These are phyloP conservation scores for Colletotrichum australisinense DNA, from an alignment of 2,329 filamentous ascomycete species.

Conservation along the genomic window DNA sequence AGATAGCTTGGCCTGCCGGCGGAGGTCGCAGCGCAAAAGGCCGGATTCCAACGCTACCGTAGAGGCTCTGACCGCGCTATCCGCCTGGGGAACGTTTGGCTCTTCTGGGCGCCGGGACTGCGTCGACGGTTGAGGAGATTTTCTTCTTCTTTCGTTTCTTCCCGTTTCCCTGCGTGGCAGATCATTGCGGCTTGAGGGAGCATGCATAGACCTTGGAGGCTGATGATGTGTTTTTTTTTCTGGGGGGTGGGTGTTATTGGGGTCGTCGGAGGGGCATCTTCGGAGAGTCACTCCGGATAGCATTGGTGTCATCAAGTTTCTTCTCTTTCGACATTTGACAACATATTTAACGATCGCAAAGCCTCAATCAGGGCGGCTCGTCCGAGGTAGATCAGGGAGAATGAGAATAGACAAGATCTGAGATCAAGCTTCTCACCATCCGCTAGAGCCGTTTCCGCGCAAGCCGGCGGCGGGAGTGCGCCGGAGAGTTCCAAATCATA, in stretches of 20 bases:
- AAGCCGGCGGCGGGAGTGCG: not conserved
- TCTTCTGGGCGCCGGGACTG: not conserved
- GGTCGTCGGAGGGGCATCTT: not conserved
- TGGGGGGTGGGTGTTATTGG: constrained; percentile 6
- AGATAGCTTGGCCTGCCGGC: not conserved
- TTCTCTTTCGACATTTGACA: not conserved
- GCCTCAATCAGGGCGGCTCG: not conserved
- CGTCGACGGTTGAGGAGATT: not conserved
- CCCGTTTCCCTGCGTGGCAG: not conserved
- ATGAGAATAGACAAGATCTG: not conserved
- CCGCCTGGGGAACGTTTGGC: not conserved
- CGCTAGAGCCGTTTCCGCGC: not conserved
- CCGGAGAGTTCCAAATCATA: not conserved
- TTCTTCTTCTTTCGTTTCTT: not conserved
- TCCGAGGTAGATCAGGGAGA: not conserved
- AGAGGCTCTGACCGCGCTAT: not conserved
- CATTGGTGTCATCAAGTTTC: too few species aligned
- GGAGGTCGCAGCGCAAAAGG: not conserved
- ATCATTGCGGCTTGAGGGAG: constrained; percentile 9
- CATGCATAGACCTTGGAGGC: constrained; percentile 24
- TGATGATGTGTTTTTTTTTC: not conserved
- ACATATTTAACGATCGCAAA: not conserved
- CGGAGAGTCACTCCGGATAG: constrained; percentile 5
- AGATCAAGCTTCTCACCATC: not conserved
- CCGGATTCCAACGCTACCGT: not conserved